phyloP scores from a whole-genome alignment of 768 basidiomycete species.

The Clitopilus passeckerianus region DNA sequence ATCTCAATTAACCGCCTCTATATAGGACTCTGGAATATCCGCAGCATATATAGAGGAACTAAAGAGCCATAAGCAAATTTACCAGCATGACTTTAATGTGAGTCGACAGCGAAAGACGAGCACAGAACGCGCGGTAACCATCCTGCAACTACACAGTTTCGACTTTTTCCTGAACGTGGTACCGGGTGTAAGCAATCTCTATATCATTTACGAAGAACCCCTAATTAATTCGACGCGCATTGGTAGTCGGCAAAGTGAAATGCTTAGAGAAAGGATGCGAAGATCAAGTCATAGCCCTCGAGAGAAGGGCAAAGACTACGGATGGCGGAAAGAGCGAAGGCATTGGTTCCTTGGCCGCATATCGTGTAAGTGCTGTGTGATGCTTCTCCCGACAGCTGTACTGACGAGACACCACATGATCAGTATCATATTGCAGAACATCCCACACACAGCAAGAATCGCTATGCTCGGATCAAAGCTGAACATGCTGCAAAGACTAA shows the following conservation, averaged over 20 bases:
- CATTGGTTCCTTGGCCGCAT: conserved; percentile 41
- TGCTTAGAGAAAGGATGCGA: conserved; percentile 48
- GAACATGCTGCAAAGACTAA: conserved; percentile 5
- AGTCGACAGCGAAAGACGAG: neutral
- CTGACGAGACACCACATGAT: conserved; percentile 3
- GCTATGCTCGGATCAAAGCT: conserved; percentile 19
- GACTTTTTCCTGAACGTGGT: neutral
- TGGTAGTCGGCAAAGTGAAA: conserved; percentile 33
- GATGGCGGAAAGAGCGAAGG: conserved; percentile 41
- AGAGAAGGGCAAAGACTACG: conserved; percentile 15
- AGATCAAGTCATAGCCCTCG: conserved; percentile 24
- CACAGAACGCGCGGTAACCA: neutral
- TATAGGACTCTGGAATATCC: neutral
- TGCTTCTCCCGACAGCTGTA: neutral
- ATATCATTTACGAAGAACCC: neutral
- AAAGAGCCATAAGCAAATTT: neutral
- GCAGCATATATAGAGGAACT: neutral
- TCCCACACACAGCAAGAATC: conserved; percentile 19
- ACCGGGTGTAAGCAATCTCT: neutral
- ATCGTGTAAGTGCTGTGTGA: conserved; percentile 29
- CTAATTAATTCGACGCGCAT: neutral
- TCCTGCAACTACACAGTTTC: neutral
- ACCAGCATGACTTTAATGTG: neutral
- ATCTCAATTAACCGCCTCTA: neutral
- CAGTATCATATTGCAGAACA: conserved; percentile 25